These are phyloP conservation scores for Pterocarpus santalinus DNA, from an alignment of 306 rosid genomes.

Conservation along the genomic window DNA sequence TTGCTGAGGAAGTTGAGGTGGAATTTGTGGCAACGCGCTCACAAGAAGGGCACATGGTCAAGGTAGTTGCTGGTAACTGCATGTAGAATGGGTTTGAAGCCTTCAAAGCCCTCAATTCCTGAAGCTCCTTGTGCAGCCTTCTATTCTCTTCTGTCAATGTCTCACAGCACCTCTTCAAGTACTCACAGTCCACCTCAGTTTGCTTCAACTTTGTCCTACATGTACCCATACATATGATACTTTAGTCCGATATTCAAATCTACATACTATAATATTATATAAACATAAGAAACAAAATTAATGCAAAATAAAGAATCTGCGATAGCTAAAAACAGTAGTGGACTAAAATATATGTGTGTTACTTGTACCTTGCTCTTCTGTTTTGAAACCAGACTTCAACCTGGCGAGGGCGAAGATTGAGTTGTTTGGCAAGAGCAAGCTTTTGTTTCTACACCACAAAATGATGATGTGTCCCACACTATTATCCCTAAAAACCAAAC, in stretches of 20 bases:
- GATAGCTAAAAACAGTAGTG: not conserved
- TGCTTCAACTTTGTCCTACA: constrained; percentile 80
- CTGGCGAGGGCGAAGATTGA: constrained; percentile 91
- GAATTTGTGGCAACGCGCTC: constrained; percentile 70
- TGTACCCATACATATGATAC: not conserved
- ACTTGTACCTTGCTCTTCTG: constrained; percentile 95
- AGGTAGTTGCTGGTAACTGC: constrained; percentile 87
- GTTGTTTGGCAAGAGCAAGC: constrained; percentile 84
- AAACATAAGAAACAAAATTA: no score
- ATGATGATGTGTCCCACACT: not conserved
- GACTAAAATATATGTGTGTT: not conserved
- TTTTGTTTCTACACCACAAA: constrained; percentile 77
- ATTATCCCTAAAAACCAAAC: not conserved
- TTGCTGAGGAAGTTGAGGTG: constrained; percentile 37
- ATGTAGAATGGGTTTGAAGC: constrained; percentile 70
- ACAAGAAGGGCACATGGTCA: constrained; percentile 88
- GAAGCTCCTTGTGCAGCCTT: constrained; percentile 79
- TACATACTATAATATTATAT: no score
- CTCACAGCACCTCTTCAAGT: constrained; percentile 74
- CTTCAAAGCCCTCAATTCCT: constrained; percentile 79
- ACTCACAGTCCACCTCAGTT: constrained; percentile 82
- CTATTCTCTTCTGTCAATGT: constrained; percentile 79
- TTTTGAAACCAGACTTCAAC: constrained; percentile 99
- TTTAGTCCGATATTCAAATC: not conserved
- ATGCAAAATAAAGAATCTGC: no score